These are phyloP conservation scores for Psidium guajava DNA, from an alignment of 345 rosid species.

Conservation along the genomic window DNA sequence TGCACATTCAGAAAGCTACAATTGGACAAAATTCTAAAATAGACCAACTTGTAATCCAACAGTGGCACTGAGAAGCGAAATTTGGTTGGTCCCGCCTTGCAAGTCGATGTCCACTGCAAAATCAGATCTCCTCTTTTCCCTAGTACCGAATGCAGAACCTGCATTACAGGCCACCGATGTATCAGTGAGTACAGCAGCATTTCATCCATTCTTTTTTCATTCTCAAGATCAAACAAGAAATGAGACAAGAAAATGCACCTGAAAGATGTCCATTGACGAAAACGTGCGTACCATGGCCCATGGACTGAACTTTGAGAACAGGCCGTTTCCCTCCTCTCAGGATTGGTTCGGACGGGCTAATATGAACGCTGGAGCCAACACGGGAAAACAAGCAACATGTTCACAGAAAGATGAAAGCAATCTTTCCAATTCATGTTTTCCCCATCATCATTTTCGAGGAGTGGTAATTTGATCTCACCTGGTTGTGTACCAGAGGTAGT, in stretches of 20 bases:
- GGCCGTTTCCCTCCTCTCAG: slow-evolving; percentile 22
- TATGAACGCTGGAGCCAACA: slow-evolving; percentile 24
- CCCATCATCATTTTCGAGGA: neutral
- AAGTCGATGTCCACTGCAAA: slow-evolving; percentile 5
- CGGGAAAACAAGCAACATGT: neutral
- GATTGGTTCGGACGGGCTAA: slow-evolving; percentile 40
- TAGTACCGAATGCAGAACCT: slow-evolving; percentile 68
- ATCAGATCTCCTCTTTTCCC: slow-evolving; percentile 22
- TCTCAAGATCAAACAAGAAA: neutral
- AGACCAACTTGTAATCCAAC: slow-evolving; percentile 22
- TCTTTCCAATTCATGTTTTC: neutral
- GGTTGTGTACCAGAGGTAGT: slow-evolving; percentile 64
- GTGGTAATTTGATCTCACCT: slow-evolving; percentile 17
- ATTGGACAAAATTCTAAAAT: neutral
- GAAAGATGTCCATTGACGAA: slow-evolving; percentile 65
- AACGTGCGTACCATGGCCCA: slow-evolving; percentile 72
- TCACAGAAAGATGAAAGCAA: neutral
- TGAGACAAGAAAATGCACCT: slow-evolving; percentile 23
- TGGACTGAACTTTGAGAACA: slow-evolving; percentile 48
- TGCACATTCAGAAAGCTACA: neutral
- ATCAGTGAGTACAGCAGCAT: neutral
- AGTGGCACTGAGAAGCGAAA: slow-evolving; percentile 26
- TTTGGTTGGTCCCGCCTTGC: slow-evolving; percentile 17
- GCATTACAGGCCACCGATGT: neutral
- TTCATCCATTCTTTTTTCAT: neutral